These are phyloP conservation scores for Fusarium avenaceum DNA, from an alignment of 2,329 filamentous ascomycete genomes.

Conservation along the genomic window DNA sequence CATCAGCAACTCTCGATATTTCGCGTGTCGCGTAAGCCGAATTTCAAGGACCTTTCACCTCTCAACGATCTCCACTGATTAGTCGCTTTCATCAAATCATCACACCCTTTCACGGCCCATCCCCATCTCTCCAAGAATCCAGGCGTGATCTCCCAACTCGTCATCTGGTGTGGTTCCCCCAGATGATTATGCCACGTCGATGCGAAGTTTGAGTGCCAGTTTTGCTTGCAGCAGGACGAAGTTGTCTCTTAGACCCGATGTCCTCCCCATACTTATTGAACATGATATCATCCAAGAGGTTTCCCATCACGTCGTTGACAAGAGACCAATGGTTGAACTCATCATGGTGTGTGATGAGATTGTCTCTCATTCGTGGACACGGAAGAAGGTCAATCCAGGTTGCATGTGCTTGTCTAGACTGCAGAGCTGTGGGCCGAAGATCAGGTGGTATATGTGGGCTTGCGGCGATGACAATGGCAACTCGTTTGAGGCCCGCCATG, in stretches of 20 bases:
- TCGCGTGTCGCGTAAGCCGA: not conserved
- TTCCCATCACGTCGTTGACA: slow-evolving; percentile 8
- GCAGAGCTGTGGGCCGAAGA: slow-evolving; percentile 10
- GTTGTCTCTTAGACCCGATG: not conserved
- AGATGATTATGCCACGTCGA: slow-evolving; percentile 6
- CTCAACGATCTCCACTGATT: slow-evolving; percentile 19
- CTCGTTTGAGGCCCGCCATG: slow-evolving; percentile 14
- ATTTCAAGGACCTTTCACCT: not conserved
- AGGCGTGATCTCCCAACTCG: slow-evolving; percentile 18
- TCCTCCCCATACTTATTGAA: slow-evolving; percentile 21
- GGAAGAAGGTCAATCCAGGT: slow-evolving; percentile 20
- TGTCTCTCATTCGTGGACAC: slow-evolving; percentile 11
- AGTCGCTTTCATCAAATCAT: slow-evolving; percentile 12
- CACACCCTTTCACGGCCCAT: slow-evolving; percentile 13
- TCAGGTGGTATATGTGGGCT: not conserved
- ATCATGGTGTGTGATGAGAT: slow-evolving; percentile 4
- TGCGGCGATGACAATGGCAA: slow-evolving; percentile 9
- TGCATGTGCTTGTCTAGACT: not conserved
- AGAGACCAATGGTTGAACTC: slow-evolving; percentile 12
- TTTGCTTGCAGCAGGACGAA: not conserved
- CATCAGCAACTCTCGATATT: not conserved
- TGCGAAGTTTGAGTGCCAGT: not conserved
- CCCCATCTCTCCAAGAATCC: slow-evolving; percentile 18
- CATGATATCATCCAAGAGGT: slow-evolving; percentile 12
- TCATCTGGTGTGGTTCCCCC: slow-evolving; percentile 5